Conservation (phyloP, 148 eudicot species). For the Cornus florida region DNA sequence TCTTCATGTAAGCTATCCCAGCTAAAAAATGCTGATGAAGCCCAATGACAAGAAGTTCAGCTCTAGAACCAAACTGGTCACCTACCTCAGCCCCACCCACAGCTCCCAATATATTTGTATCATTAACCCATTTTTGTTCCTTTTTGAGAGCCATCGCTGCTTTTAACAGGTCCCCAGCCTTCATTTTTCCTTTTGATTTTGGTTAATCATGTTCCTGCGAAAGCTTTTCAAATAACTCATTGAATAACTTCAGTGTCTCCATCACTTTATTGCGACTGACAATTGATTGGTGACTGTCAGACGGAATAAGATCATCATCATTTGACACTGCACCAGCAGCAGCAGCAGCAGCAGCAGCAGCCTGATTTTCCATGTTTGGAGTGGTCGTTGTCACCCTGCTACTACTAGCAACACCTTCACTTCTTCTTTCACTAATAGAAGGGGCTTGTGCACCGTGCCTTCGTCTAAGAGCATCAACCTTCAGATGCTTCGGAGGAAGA, state of each 20-base stretch:
- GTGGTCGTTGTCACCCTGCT: background rate
- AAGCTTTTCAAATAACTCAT: background rate
- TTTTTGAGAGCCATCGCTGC: constrained; percentile 25
- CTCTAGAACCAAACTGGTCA: constrained; percentile 41
- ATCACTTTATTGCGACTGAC: constrained; percentile 17
- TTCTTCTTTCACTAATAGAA: background rate
- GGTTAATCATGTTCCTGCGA: background rate
- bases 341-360: background rate
- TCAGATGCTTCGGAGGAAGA: background rate
- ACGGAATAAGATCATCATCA: background rate
- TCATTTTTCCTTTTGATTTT: constrained; percentile 4
- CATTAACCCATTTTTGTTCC: constrained; percentile 18
- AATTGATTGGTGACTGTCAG: background rate
- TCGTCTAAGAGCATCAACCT: background rate
- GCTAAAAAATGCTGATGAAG: constrained; percentile 34
- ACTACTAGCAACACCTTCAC: background rate
- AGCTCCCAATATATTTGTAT: constrained; percentile 19
- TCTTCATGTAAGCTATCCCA: constrained; percentile 45
- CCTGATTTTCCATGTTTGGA: background rate
- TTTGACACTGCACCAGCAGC: background rate
- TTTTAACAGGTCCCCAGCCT: background rate
- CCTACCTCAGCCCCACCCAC: constrained; percentile 55
- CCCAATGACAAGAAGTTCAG: constrained; percentile 46
- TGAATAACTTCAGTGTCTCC: constrained; percentile 22
- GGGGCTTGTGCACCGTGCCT: background rate